Base-by-base conservation (phyloP, 257 asterid species). In the Solanum lycopersicoides region DNA sequence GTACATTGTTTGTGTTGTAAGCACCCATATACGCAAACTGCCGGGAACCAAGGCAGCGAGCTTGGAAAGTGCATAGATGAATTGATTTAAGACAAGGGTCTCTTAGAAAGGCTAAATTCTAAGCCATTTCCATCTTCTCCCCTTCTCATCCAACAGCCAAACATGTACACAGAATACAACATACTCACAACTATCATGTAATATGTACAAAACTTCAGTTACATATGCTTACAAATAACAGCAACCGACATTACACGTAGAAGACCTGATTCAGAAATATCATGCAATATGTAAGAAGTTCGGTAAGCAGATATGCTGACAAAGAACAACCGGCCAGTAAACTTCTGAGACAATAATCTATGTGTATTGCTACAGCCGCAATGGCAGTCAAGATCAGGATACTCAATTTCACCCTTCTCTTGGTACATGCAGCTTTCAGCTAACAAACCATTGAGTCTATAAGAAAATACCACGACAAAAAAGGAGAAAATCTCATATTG, bases 21-120 rank as follows among this genome's bases (percentile, higher is more conserved):
- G 83, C 88, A 88, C 88, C 59, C 14, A 66, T 82, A 72, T 65
- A 86, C 82, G 74, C 87, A 13, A 20, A 74, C 87, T 53, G 90
- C 88, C 5, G 12, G 72, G 9, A 85, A 44, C 39, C 66, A 35
- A 77, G 23, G 42, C 88, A 79, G 88, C n/a, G 11, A 76, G 89
- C 89, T 87, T 25, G 88, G 89, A 85, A 84, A 85, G 89, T 84
- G 91, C 80, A 30, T 28, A 59, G 32, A 42, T 56, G 4, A 21
- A 69, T 80, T 82, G 50, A 79, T 89, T n/a, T 89, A 32, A 66
- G 91, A 89, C 87, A 87, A 87, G 88, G 91, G 88, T 41, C 47
- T 60, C 45, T 39, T 53, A 63, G 77, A 89, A 87, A 50, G 80
- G 88, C 86, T 34, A 87, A 79, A 34, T 65, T 23, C 18, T 23